Evolutionary conservation across 169 alveolate genomes (phyloP), one percentile per base, ranked within the genome.

Genomic region (Babesia sp.): DNA sequence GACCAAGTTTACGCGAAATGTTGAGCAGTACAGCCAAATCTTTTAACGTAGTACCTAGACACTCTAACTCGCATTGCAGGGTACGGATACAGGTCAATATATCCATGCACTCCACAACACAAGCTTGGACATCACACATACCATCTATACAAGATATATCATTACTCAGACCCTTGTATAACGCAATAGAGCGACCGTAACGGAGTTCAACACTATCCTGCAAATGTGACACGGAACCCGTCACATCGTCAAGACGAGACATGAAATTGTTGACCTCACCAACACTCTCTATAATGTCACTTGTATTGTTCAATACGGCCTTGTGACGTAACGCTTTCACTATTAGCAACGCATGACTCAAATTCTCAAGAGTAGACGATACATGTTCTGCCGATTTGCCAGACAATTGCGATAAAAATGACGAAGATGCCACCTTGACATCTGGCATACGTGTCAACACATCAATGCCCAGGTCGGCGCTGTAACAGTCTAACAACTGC

Each of bases 241-340:
- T 14, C 16, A 56, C 54, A 12, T 69, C 81, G 12, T 50, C 48
- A 36, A 79, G 26, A 36, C 20, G 33, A 12, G 20, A 41, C 54
- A 42, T 28, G 20, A 64, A 70, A 33, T 37, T 55, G 70, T 79
- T 61, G 9, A 60, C 84, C 45, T 79, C 87, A 18, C 72, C 76
- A 39, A 70, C 16, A 24, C 83, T 79, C 41, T 79, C 50, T 3
- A 79, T 71, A 16, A 79, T 70, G 31, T 79, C 87, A 51, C 76
- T 69, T 1, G 87, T 79, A 37, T 69, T 22, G 71, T 79, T 79
- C 28, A 79, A 3, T 16, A 79, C 71, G 18, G 29, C 64, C 72
- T 79, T 79, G 51, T 79, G 70, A 20, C 72, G 60, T 8, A 79
- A 29, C 5, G 83, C 34, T 18, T 70, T 64, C 14, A 79, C 75